Base-by-base conservation (phyloP, 2,329 filamentous ascomycete genomes). In the Nothophaeocryptopus gaeumannii region DNA sequence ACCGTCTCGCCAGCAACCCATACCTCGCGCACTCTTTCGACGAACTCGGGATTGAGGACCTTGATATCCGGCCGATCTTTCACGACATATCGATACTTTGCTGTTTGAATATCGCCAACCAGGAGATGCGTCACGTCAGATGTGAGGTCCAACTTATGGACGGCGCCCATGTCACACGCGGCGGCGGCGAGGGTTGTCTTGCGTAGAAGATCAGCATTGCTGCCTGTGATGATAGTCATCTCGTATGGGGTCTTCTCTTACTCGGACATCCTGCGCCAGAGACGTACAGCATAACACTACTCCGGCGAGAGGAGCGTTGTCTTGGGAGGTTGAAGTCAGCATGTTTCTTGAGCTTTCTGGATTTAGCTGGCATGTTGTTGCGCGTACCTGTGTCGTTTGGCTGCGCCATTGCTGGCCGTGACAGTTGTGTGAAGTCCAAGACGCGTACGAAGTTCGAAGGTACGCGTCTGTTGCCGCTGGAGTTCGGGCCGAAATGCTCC, bases 41-140 rank as follows among this genome's bases (percentile, higher is more conserved):
- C 79, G 88, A 90, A 99, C 63, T 82, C 80, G n/a, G 85, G 81
- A 37, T 81, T 81, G 73, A 99, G 84, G 42, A 90, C 85, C 66
- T 83, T 84, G 63, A 99, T 85, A 64, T 99, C 93, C 40, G 86
- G 83, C 45, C 93, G 82, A 67, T 92, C 87, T 65, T 85, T 88
- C 46, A 92, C 93, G 63, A 97, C 92, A 76, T 95, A 96, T 69
- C 85, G 86, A 72, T 99, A 99, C 70, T 99, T 99, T 42, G 87
- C 83, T 1, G 92, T 97, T 67, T 92, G 82, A 63, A 89, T 87
- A 63, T 88, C 85, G 67, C 91, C 93, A 54, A 96, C 89, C 56
- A 99, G 81, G 39, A 99, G 83, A 73, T 99, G 93, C 5, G 93
- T 97, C 40, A 95, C 89, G 68, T 96, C 89, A 49, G 88, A 88